A percentile compares a stretch with the other conserved stretches of the same genome.
Conservation (phyloP, 2,329 filamentous ascomycete species). For the Scorias spongiosa region DNA sequence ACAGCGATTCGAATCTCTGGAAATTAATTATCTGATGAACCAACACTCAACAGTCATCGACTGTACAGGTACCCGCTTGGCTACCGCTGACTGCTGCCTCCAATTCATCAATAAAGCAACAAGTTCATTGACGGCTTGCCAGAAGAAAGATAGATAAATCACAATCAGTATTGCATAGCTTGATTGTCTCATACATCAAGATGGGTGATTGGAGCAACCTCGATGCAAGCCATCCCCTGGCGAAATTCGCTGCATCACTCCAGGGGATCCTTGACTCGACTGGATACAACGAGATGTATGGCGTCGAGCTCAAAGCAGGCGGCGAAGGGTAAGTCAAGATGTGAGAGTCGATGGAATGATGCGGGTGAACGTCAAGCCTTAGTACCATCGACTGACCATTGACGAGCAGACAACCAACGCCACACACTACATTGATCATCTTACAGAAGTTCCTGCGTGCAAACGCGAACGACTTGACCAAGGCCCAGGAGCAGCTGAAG, state of each 20-base stretch:
- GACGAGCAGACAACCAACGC: conserved; percentile 17
- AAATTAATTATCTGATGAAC: neutral
- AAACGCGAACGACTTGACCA: conserved; percentile 60
- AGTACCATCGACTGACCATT: conserved; percentile 1
- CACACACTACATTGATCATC: conserved; percentile 67
- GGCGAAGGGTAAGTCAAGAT: conserved; percentile 10
- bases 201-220: conserved; percentile 10
- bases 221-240: conserved; percentile 27
- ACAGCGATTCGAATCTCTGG: neutral
- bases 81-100: too few species aligned
- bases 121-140: too few species aligned
- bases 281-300: conserved; percentile 70
- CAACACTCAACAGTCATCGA: neutral
- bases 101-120: too few species aligned
- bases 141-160: too few species aligned
- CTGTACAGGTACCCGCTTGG: neutral
- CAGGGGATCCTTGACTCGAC: conserved; percentile 41
- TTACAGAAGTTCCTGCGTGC: conserved; percentile 89
- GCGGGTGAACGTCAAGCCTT: neutral
- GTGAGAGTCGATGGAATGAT: conserved; percentile 19
- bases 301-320: conserved; percentile 44
- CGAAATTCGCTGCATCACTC: conserved; percentile 43
- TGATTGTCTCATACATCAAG: neutral
- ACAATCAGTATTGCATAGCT: neutral
- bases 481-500: conserved; percentile 62